Base-by-base conservation (phyloP, 495 filamentous ascomycete species). In the Podospora appendiculata region DNA sequence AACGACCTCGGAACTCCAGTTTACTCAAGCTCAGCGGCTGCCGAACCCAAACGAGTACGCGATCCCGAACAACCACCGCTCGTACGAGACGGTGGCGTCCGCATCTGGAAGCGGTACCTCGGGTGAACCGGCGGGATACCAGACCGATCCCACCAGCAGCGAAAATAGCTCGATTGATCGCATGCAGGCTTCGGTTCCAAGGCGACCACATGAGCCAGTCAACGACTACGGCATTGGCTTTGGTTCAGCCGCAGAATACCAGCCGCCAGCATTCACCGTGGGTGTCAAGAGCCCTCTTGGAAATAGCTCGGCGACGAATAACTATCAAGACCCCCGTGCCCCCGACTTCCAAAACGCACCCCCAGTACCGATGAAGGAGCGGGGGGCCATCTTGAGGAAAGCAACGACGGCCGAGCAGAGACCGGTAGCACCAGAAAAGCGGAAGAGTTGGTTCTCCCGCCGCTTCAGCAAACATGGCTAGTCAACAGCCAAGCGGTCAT, bases 141-240 rank as follows among this genome's bases (percentile, higher is more conserved):
- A 84, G 41, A 94, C 88, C 34, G 89, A 96, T 57, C 90, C 89
- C 1, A 78, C 74, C 38, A 94, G 87, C 65, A 93, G 88, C 53
- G 83, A 94, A 53, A 94, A 95, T 69, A 94, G 88, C 70, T 94
- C 88, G 4, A 78, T 91, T 50, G 89, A 95, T 56, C 84, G 87
- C 47, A 69, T 83, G 19, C 77, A 80, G 41, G 25, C 25, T 25
- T 78, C 83, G 49, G 70, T 76, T 9, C 71, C 81, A 4, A 79
- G 83, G 60, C 66, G 66, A 11, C 64, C 66, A 39, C 56, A 50
- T 17, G 70, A 74, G 41, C 69, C 70, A 4, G 32, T 60, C 4
- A 76, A 77, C 51, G 73, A 76, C 45, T 75, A 75, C 48, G 71
- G 71, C 38, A 76, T 77, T 18, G 71, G 65, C 33, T 73, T 77